Evolutionary conservation across 495 filamentous ascomycete species (phyloP), one percentile per base, ranked within the genome.

Genomic region (Talaromyces liani): DNA sequence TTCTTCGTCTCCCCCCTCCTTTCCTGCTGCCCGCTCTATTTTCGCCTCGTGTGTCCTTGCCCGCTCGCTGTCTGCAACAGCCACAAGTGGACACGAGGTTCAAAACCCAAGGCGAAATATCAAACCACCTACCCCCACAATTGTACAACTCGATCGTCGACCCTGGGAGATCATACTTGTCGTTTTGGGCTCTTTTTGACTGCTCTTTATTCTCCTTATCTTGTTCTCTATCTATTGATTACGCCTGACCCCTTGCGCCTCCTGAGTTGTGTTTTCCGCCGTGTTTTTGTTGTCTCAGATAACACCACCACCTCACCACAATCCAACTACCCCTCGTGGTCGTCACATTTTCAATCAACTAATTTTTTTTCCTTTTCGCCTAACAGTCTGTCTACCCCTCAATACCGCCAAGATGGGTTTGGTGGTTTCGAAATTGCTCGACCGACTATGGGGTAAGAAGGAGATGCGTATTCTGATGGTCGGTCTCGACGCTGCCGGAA

Each of bases 401-500:
- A 68, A 73, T 72, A 75, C 78, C 82, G 85, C 81, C 82, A 90
- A 77, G 76, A 97, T 97, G 92, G 92, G 92, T 95, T 82, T 97
- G 73, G 86, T 87, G 71, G 88, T 97, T 77, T 96, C 92, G 67
- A 93, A 89, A 83, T 78, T 98, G 72, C 92, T 98, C 77, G 90
- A 95, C 74, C 86, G 87, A 82, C 87, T 98, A 75, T 97, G 91
- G 88, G 92, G 93, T 68, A 94, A 96, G 87, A 97, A 97, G 87
- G 94, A 99, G 86, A 99, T 99, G 94, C 87, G 93, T 82, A 96
- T 99, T 77, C 79, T 99, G 76, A 99, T 99, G 94, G 93, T 99
- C 72, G 94, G 94, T 83, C 86, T 99, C 70, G 94, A 99, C 79
- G 94, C 94, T 67, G 94, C 94, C 77, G 94, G 94, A 85, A 99